Evolutionary conservation across 768 basidiomycete species (phyloP), one percentile per base, ranked within the genome.

Genomic region (Macrocybe gigantea): DNA sequence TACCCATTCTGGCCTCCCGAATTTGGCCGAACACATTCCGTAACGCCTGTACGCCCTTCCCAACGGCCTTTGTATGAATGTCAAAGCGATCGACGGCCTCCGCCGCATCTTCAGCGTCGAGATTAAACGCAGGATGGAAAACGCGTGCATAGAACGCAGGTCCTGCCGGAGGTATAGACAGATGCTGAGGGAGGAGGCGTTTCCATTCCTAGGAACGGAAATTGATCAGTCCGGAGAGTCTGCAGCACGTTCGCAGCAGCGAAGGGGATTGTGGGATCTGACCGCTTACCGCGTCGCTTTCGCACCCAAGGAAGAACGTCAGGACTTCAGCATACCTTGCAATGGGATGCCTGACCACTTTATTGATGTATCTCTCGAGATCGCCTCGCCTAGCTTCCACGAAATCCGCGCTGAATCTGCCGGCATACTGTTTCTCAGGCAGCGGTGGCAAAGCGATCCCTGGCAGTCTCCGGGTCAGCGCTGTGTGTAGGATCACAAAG

Each of bases 361-460:
- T 74, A 32, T 70, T 71, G 10, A 93, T 69, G 61, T 92, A 94
- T 36, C 86, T 71, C 61, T 92, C 88, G 38, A 94, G 69, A 59
- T 93, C 89, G 3, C 87, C 81, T 37, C 89, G 68, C 33, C 91
- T 70, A 8, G 85, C 86, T 60, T 93, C 89, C 5, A 94, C 81
- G 54, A 93, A 92, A 45, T 85, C 88, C 13, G 78, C 75, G 49
- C 75, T 86, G 61, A 93, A 92, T 7, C 88, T 72, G 1, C 88
- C 88, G 0, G 87, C 73, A 52, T 93, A 90, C 54, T 88, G 85
- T 58, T 92, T 92, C 60, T 90, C 88, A 0, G 91, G 91, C 6
- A 93, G 72, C 0, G 88, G 85, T 0, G 91, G 89, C 2, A 93
- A 70, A 3, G 81, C 82, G 30, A 93, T 79, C 0, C 86, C 86